Evolutionary conservation across 139 green algal species (phyloP), one percentile per base, ranked within the genome.

Genomic region (Edaphochlamys debaryana): DNA sequence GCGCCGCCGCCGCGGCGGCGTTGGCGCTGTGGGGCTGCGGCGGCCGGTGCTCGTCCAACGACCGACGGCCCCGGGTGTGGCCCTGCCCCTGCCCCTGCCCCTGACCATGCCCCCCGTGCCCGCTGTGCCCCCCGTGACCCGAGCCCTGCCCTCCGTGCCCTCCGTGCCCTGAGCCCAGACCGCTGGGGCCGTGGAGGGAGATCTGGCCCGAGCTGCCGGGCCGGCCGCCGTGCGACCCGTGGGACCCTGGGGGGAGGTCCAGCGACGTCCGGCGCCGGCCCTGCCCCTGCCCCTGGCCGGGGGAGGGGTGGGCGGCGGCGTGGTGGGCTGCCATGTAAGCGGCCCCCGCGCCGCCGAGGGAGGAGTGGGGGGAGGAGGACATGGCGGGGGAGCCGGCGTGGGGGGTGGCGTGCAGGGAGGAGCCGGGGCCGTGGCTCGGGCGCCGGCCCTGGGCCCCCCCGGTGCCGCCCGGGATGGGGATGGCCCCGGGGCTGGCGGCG

Each of bases 241-340:
- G n/a, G n/a, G n/a, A n/a, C n/a, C n/a, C n/a, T 54, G 50, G 50
- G 2, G 6, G 45, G 45, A 54, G 11, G 45, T 54, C 45, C 45
- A 54, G 11, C 11, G 11, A 22, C 11, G 45, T 54, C 11, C 45
- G 45, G 11, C 45, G 45, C 11, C 54, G 38, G 38, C 29, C 7
- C 25, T 37, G 23, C 9, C 38, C 27, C 67, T 54, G 67, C 19
- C 23, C 4, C 34, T 69, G 64, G 3, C 34, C 34, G 34, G 36
- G 19, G 22, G 45, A 9, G 45, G 11, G 11, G 45, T 54, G 45
- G 45, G 9, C 11, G 11, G 25, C 27, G 1, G 38, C 37, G 1
- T 56, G 37, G 38, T 80, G 73, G 0, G 56, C 60, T 1, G 75
- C 62, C 75, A 81, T 81, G 75, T 72, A 81, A n/a, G n/a, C n/a